Base-by-base conservation (phyloP, 805 yeast species). In the Saccharomycopsis javanensis region DNA sequence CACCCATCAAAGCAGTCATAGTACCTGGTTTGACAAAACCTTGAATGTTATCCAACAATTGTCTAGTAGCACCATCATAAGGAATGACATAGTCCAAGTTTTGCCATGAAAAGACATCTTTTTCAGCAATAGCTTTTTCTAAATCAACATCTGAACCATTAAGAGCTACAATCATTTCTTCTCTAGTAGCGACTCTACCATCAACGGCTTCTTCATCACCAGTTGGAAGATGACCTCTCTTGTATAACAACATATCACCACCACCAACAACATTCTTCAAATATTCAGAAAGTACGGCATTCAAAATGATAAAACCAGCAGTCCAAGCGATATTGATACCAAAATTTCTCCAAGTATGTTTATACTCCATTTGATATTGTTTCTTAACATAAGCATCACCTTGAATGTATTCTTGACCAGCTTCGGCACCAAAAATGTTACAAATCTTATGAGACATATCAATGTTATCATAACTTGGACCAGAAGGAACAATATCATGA, bases 21-120 rank as follows among this genome's bases (percentile, higher is more conserved):
- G 83, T 81, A 57, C 89, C 89, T 13, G 88, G 86, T 65, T 80
- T 78, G 58, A 82, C 85, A 75, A 80, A 84, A 33, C 89, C 89
- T 61, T 78, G 79, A 27, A 57, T 42, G 28, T 57, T 51, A 37
- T 57, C 2, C 23, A 57, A 46, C 38, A 70, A 64, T 46, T 69
- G 64, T 51, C 77, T 65, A 8, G 67, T 59, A 51, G 68, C 69
- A 2, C 72, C 72, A 61, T 66, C 69, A 13, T 61, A 61, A 57
- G 79, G 79, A 63, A 82, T 79, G 34, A 71, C 75, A 64, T 81
- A 83, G 61, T 75, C 68, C 15, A 83, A 78, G 63, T 82, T 69
- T 63, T 77, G 77, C 88, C 88, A 82, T 61, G 74, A 73, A 67
- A 78, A 80, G 15, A 78, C 69, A 62, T 79, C 82, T 45, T 64